A percentile compares a stretch with the other conserved stretches of the same genome.
phyloP scores from a whole-genome alignment of 371 early-diverging fungal genomes.

The Entomophthora muscae region DNA sequence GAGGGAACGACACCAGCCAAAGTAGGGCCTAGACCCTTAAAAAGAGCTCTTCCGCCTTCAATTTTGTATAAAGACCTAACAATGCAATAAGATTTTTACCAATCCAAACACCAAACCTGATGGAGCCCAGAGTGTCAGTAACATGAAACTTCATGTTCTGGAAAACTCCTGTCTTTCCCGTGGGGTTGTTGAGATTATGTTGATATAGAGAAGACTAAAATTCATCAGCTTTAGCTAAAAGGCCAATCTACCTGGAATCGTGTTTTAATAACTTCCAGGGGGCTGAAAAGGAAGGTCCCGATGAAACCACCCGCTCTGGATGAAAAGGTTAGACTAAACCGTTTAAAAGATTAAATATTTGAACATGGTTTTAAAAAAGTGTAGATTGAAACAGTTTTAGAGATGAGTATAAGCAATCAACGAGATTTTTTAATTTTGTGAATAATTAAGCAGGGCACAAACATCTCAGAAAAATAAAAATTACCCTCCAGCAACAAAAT shows the following conservation, averaged over 20 bases:
- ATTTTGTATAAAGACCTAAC: too few relatives aligned
- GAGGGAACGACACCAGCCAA: constrained; percentile 87
- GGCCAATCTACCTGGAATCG: constrained; percentile 42
- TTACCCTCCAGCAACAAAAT: constrained; percentile 70
- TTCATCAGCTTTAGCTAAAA: neutral
- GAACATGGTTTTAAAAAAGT: neutral
- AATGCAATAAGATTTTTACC: too few relatives aligned
- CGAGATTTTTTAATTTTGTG: neutral
- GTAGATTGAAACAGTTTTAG: neutral
- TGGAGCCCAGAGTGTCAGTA: constrained; percentile 18
- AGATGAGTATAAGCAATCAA: neutral
- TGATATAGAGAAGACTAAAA: constrained; percentile 12
- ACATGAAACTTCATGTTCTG: constrained; percentile 17
- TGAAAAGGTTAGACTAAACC: neutral
- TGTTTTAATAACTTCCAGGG: constrained; percentile 81
- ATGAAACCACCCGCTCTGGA: constrained; percentile 34
- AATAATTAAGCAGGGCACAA: neutral
- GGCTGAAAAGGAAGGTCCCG: constrained; percentile 73
- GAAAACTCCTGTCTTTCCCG: constrained; percentile 1
- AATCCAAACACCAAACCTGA: too few relatives aligned
- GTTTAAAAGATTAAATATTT: neutral
- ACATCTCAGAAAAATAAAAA: neutral
- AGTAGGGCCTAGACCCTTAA: constrained; percentile 85
- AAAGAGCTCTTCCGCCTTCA: constrained; percentile 77
- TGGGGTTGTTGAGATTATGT: constrained; percentile 16